Evolutionary conservation across 352 stramenopile genomes (phyloP).

Genomic region (Phytophthora vignae): DNA sequence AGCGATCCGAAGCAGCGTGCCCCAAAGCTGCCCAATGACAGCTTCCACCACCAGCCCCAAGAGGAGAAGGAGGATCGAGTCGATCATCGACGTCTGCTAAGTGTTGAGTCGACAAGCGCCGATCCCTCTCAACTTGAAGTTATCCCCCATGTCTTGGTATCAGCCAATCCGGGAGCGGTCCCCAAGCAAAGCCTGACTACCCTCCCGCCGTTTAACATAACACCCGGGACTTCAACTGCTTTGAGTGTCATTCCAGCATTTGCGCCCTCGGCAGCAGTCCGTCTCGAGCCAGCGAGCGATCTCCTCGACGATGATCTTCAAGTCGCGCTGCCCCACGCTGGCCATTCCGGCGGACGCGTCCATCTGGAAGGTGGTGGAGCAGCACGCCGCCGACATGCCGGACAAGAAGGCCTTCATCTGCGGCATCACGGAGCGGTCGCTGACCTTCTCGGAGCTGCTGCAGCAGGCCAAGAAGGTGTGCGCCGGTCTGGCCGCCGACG

Average conservation of each 20-base stretch:
- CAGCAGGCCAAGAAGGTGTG: slow-evolving; percentile 38
- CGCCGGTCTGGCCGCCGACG: slow-evolving; percentile 46
- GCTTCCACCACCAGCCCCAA: too few species aligned
- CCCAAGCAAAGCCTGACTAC: slow-evolving; percentile 15
- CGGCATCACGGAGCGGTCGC: slow-evolving; percentile 45
- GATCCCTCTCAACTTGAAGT: slow-evolving; percentile 31
- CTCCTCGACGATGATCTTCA: slow-evolving; percentile 46
- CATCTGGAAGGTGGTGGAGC: slow-evolving; percentile 52
- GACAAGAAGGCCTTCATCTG: slow-evolving; percentile 53
- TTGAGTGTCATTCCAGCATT: slow-evolving; percentile 36
- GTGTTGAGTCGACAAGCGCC: slow-evolving; percentile 27
- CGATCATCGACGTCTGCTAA: neutral
- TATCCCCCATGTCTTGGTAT: slow-evolving; percentile 9
- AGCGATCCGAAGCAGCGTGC: too few species aligned
- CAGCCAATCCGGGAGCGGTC: slow-evolving; percentile 20
- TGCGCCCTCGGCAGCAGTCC: slow-evolving; percentile 12
- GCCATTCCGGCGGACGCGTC: slow-evolving; percentile 47
- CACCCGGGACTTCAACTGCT: slow-evolving; percentile 5
- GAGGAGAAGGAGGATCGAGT: too few species aligned
- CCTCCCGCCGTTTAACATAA: slow-evolving; percentile 30
- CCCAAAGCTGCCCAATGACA: too few species aligned
- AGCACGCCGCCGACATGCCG: slow-evolving; percentile 36
- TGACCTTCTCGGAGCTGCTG: slow-evolving; percentile 53
- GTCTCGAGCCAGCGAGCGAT: slow-evolving; percentile 1
- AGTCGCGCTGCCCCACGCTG: slow-evolving; percentile 35